These are phyloP conservation scores for Lecanosticta acicola DNA, from an alignment of 2,329 filamentous ascomycete genomes.

Conservation along the genomic window DNA sequence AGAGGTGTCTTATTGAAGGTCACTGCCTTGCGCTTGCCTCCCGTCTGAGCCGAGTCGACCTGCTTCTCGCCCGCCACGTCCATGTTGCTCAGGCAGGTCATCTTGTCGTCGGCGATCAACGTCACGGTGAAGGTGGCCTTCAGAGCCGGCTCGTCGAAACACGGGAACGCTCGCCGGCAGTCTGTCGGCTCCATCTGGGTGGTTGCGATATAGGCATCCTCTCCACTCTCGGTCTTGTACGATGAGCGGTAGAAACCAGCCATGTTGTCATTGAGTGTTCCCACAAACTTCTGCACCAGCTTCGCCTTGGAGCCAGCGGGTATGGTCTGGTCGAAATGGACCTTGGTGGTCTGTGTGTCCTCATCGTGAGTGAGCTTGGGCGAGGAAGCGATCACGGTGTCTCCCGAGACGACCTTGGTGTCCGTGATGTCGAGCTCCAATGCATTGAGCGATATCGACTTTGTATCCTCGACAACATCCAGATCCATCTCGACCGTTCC, in stretches of 20 bases:
- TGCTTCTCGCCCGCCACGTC: constrained; percentile 77
- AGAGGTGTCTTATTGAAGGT: constrained; percentile 86
- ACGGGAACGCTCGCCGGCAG: constrained; percentile 85
- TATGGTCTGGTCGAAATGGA: constrained; percentile 70
- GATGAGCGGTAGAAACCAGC: constrained; percentile 95
- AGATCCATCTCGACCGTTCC: constrained; percentile 82
- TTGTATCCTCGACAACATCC: constrained; percentile 78
- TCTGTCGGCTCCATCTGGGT: constrained; percentile 97
- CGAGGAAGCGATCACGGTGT: constrained; percentile 53
- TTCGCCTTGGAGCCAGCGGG: constrained; percentile 70
- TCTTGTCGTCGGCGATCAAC: constrained; percentile 78
- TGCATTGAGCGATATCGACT: constrained; percentile 79
- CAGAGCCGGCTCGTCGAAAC: constrained; percentile 90
- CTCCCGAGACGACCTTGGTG: constrained; percentile 61
- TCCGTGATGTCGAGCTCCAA: constrained; percentile 78
- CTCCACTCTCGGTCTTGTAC: constrained; percentile 77
- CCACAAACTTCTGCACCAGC: constrained; percentile 71
- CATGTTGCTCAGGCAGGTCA: constrained; percentile 97
- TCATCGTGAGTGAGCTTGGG: constrained; percentile 69
- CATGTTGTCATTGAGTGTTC: constrained; percentile 87
- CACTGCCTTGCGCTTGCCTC: constrained; percentile 71
- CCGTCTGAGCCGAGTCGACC: constrained; percentile 57
- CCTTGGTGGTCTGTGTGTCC: constrained; percentile 72
- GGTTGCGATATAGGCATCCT: constrained; percentile 75
- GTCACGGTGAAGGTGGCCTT: constrained; percentile 92